Evolutionary conservation across 352 stramenopile genomes (phyloP).

Genomic region (Lagenidium giganteum): DNA sequence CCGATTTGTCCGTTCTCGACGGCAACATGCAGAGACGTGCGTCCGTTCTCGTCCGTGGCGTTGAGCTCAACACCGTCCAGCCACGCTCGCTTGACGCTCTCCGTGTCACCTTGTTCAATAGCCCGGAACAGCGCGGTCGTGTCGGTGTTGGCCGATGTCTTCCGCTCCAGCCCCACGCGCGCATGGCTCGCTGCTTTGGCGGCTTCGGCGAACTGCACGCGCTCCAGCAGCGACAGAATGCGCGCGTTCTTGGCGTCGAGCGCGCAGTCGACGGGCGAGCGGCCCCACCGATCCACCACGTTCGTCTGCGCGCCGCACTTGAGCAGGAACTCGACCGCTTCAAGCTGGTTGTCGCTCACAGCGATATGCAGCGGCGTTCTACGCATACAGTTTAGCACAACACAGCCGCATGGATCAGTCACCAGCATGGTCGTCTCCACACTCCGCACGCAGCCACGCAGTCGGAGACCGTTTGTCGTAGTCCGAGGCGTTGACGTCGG

Average conservation of each 20-base stretch:
- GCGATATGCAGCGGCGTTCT: slow-evolving; percentile 78
- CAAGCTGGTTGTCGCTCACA: slow-evolving; percentile 51
- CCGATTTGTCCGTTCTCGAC: slow-evolving; percentile 65
- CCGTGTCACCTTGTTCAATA: slow-evolving; percentile 55
- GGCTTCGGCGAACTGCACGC: slow-evolving; percentile 15
- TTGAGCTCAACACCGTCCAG: slow-evolving; percentile 61
- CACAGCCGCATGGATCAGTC: no score
- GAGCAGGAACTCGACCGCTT: slow-evolving; percentile 58
- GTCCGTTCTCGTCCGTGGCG: slow-evolving; percentile 36
- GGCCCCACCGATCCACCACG: slow-evolving; percentile 61
- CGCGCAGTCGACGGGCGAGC: slow-evolving; percentile 64
- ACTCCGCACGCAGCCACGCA: neutral
- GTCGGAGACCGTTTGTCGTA: slow-evolving; percentile 59
- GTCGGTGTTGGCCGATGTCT: slow-evolving; percentile 33
- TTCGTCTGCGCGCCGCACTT: slow-evolving; percentile 47
- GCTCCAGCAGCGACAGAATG: slow-evolving; percentile 43
- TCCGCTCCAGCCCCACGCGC: no score
- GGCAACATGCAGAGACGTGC: slow-evolving; percentile 72
- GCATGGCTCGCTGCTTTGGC: neutral
- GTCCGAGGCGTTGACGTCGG: slow-evolving; percentile 68
- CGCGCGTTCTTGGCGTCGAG: slow-evolving; percentile 42
- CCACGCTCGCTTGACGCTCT: slow-evolving; percentile 76
- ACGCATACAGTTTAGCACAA: neutral
- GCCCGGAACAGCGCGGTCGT: slow-evolving; percentile 48
- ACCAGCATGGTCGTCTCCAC: slow-evolving; percentile 1